A percentile compares a stretch with the other conserved stretches of the same genome.
Conservation (phyloP, 1,139 yeast species). For the Pichia sp. region DNA sequence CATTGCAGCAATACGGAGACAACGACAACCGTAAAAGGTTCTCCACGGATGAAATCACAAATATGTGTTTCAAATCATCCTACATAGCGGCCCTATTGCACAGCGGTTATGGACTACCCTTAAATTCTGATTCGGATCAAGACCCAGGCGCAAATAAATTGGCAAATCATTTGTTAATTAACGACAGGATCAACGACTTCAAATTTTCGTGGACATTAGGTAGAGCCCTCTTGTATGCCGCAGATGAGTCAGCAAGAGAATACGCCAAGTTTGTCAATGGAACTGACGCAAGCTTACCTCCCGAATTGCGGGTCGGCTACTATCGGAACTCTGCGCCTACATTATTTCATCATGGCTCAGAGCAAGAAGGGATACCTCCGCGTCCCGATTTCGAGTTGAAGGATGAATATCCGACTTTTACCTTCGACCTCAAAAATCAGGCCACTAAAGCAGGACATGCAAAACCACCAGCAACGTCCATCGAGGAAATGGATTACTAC, state of each 20-base stretch:
- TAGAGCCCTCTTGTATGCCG: slow-evolving; percentile 59
- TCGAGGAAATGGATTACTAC: slow-evolving; percentile 2
- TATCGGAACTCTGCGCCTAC: slow-evolving; percentile 46
- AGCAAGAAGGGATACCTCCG: slow-evolving; percentile 38
- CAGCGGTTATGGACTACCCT: slow-evolving; percentile 68
- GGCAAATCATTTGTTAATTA: slow-evolving; percentile 43
- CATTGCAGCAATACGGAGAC: background rate
- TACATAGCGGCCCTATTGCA: slow-evolving; percentile 72
- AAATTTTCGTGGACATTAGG: slow-evolving; percentile 85
- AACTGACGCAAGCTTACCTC: slow-evolving; percentile 7
- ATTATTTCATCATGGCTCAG: slow-evolving; percentile 50
- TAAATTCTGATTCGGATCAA: background rate
- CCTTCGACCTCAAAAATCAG: background rate
- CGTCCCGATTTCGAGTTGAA: slow-evolving; percentile 43
- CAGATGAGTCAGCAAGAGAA: slow-evolving; percentile 26
- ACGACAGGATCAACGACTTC: slow-evolving; percentile 51
- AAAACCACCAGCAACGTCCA: background rate
- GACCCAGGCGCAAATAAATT: slow-evolving; percentile 25
- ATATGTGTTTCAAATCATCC: slow-evolving; percentile 62
- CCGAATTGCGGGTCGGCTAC: slow-evolving; percentile 38
- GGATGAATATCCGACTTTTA: slow-evolving; percentile 18
- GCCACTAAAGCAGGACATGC: background rate
- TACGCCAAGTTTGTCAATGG: slow-evolving; percentile 17
- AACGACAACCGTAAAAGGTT: slow-evolving; percentile 31
- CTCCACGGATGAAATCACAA: slow-evolving; percentile 40